These are phyloP conservation scores for Yamadazyma mexicana DNA, from an alignment of 1,139 yeast genomes.

Conservation along the genomic window DNA sequence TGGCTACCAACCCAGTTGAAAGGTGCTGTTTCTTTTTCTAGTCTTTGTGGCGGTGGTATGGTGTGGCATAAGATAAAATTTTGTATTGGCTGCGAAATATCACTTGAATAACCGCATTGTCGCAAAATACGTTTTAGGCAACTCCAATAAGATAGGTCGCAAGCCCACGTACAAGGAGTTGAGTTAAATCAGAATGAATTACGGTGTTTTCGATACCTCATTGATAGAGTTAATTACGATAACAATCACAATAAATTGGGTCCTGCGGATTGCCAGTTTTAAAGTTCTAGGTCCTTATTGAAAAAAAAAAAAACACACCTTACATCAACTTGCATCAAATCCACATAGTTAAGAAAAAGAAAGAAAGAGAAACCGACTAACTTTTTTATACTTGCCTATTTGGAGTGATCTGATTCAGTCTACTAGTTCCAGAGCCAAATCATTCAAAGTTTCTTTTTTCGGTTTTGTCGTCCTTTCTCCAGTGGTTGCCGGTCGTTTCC, in stretches of 20 bases:
- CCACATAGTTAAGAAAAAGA: neutral
- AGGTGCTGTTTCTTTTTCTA: too few relatives aligned
- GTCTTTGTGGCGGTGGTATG: too few relatives aligned
- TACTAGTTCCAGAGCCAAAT: neutral
- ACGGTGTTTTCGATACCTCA: too few relatives aligned
- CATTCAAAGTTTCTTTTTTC: neutral
- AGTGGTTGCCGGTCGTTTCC: too few relatives aligned
- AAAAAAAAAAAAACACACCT: slow-evolving; percentile 4
- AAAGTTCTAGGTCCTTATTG: slow-evolving; percentile 4
- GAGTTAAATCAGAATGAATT: too few relatives aligned
- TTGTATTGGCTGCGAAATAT: neutral
- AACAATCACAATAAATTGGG: too few relatives aligned
- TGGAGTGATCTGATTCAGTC: slow-evolving; percentile 8
- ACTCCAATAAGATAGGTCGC: neutral
- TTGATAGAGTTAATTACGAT: too few relatives aligned
- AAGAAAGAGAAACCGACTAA: neutral
- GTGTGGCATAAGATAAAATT: too few relatives aligned
- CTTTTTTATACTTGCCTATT: slow-evolving; percentile 6
- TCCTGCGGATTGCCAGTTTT: too few relatives aligned
- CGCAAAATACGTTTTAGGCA: neutral
- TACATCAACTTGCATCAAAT: slow-evolving; percentile 12
- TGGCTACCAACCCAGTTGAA: too few relatives aligned
- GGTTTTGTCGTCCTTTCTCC: neutral
- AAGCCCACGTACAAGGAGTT: too few relatives aligned
- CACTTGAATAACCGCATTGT: too few relatives aligned